A percentile compares a stretch with the other conserved stretches of the same genome.
These are phyloP conservation scores for Cyberlindnera maclurae DNA, from an alignment of 805 yeast genomes.

Conservation along the genomic window DNA sequence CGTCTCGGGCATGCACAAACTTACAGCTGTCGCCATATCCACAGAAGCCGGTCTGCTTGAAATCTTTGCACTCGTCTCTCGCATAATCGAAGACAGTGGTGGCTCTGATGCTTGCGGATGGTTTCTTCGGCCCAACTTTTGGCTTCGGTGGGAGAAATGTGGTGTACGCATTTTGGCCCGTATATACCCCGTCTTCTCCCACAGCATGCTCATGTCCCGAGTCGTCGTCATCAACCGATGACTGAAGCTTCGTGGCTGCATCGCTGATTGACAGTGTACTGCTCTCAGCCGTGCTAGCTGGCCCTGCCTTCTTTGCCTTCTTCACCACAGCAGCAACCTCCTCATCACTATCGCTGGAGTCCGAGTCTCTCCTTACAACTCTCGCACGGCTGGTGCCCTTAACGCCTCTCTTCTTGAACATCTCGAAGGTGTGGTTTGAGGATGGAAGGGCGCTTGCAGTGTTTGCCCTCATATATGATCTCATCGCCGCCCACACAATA, in stretches of 20 bases:
- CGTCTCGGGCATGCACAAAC: constrained; percentile 86
- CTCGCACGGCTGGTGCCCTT: constrained; percentile 15
- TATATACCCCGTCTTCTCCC: constrained; percentile 23
- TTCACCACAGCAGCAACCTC: constrained; percentile 2
- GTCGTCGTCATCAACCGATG: constrained; percentile 3
- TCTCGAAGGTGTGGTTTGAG: constrained; percentile 5
- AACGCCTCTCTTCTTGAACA: constrained; percentile 34
- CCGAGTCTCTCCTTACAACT: constrained; percentile 6
- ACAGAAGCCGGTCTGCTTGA: constrained; percentile 84
- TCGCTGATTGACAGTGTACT: constrained; percentile 14
- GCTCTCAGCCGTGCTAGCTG: constrained; percentile 1
- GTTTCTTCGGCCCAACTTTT: constrained; percentile 32
- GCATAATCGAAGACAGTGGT: constrained; percentile 79
- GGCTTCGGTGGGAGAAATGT: constrained; percentile 19
- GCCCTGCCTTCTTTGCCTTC: constrained; percentile 3
- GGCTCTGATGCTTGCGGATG: constrained; percentile 44
- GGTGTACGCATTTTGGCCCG: constrained; percentile 23
- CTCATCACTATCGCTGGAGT: constrained; percentile 9
- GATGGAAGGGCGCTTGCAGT: no score
- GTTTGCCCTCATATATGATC: no score
- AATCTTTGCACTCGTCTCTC: constrained; percentile 93
- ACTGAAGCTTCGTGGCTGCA: constrained; percentile 21
- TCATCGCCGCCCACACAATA: no score
- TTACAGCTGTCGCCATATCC: constrained; percentile 98
- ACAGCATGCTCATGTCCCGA: background rate